Evolutionary conservation across 2,329 filamentous ascomycete genomes (phyloP).

Genomic region (Scleromitrula shiraiana): DNA sequence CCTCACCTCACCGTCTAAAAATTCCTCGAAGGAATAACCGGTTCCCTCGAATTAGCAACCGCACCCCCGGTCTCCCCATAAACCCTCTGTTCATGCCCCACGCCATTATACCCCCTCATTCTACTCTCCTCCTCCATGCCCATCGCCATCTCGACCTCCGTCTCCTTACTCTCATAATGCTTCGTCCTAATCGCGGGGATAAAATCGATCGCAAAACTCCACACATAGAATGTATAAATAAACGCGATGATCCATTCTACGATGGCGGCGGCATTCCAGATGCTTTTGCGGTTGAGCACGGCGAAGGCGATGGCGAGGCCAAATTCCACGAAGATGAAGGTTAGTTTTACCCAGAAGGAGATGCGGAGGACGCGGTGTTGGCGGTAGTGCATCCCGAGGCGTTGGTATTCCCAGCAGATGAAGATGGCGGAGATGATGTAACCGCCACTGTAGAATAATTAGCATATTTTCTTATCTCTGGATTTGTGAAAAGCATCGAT

Average conservation of each 20-base stretch:
- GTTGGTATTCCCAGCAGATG: slow-evolving; percentile 84
- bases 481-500: no score
- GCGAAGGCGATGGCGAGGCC: slow-evolving; percentile 67
- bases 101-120: background rate
- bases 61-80: background rate
- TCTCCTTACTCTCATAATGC: slow-evolving; percentile 14
- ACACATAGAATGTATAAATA: slow-evolving; percentile 80
- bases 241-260: slow-evolving; percentile 75
- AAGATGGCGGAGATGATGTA: slow-evolving; percentile 82
- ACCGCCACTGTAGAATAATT: slow-evolving; percentile 39
- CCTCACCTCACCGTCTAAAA: no score
- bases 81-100: background rate
- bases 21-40: no score
- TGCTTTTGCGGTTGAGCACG: slow-evolving; percentile 39
- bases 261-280: slow-evolving; percentile 62
- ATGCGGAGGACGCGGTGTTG: slow-evolving; percentile 63
- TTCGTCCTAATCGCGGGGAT: slow-evolving; percentile 51
- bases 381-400: slow-evolving; percentile 72
- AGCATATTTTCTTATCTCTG: background rate
- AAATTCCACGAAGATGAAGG: slow-evolving; percentile 76
- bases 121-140: slow-evolving; percentile 9
- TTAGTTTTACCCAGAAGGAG: slow-evolving; percentile 83
- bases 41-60: no score
- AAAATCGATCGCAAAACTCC: slow-evolving; percentile 83
- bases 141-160: slow-evolving; percentile 21